Evolutionary conservation across 2,329 filamentous ascomycete genomes (phyloP).

Genomic region (Aspergillus vadensis): DNA sequence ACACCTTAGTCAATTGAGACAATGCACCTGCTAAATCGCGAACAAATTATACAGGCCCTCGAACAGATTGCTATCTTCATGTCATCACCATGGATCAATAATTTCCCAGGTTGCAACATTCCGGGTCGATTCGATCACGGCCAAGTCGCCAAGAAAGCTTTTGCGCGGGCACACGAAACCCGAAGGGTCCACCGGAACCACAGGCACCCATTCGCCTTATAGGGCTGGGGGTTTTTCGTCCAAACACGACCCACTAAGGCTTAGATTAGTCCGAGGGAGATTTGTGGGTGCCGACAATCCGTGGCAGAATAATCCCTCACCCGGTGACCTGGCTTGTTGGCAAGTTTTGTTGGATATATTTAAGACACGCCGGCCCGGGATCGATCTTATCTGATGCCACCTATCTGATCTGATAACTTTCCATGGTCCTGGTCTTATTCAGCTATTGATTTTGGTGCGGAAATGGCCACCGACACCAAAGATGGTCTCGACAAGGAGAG

Average conservation of each 20-base stretch:
- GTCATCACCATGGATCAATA: not conserved
- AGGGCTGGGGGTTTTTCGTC: not conserved
- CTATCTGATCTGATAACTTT: constrained; percentile 24
- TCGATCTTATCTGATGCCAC: constrained; percentile 27
- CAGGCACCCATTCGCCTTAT: not conserved
- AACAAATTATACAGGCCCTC: not conserved
- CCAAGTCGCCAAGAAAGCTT: not conserved
- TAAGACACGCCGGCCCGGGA: constrained; percentile 1
- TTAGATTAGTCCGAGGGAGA: not conserved
- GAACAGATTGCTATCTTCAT: too few relatives aligned
- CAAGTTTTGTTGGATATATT: not conserved
- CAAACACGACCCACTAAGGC: not conserved
- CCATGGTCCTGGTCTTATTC: not conserved
- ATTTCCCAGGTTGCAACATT: not conserved
- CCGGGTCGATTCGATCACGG: too few relatives aligned
- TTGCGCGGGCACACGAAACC: not conserved
- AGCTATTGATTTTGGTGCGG: not conserved
- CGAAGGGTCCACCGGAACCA: not conserved
- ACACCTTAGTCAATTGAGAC: not conserved
- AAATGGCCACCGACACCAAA: constrained; percentile 6
- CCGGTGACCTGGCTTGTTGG: not conserved
- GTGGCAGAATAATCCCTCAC: not conserved
- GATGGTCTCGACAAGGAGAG: not conserved
- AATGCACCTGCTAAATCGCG: not conserved
- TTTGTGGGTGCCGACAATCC: not conserved